These are phyloP conservation scores for Erysimum pusillum DNA, from an alignment of 441 rosid species.

Conservation along the genomic window DNA sequence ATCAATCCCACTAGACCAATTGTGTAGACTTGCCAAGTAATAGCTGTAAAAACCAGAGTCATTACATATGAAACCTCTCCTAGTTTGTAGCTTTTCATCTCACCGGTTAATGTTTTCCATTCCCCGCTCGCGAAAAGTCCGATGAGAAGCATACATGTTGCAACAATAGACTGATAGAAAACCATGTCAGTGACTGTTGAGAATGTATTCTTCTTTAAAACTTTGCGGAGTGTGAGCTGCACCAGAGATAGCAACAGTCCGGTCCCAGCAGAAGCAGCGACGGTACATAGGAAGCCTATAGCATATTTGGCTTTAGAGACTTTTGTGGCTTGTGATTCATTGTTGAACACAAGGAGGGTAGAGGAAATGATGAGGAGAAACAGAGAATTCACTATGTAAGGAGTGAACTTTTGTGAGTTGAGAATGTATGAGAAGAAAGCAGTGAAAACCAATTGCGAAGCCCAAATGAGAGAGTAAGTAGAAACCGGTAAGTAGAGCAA, in stretches of 20 bases:
- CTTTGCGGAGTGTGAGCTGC: conserved; percentile 41
- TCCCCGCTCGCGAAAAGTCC: conserved; percentile 49
- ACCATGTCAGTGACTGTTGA: conserved; percentile 33
- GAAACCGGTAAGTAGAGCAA: conserved; percentile 51
- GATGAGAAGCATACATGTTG: conserved; percentile 15
- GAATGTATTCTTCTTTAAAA: conserved; percentile 31
- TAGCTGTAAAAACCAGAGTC: conserved; percentile 43
- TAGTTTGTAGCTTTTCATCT: conserved; percentile 36
- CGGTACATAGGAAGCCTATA: conserved; percentile 42
- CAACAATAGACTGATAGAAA: conserved; percentile 31
- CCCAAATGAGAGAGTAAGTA: conserved; percentile 47
- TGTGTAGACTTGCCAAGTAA: conserved; percentile 37
- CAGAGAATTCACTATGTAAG: conserved; percentile 44
- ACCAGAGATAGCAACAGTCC: conserved; percentile 39
- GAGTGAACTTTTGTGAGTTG: conserved; percentile 51
- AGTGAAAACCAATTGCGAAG: conserved; percentile 48
- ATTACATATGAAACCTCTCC: conserved; percentile 35
- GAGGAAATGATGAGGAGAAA: conserved; percentile 45
- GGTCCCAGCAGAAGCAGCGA: conserved; percentile 38
- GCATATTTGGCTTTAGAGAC: conserved; percentile 24
- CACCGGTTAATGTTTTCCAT: conserved; percentile 33
- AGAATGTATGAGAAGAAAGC: conserved; percentile 36
- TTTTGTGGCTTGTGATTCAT: neutral
- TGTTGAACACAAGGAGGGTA: conserved; percentile 27
- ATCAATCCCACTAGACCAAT: conserved; percentile 45